phyloP scores from a whole-genome alignment of 2,329 filamentous ascomycete species.

The Domatiomyces catenatus region DNA sequence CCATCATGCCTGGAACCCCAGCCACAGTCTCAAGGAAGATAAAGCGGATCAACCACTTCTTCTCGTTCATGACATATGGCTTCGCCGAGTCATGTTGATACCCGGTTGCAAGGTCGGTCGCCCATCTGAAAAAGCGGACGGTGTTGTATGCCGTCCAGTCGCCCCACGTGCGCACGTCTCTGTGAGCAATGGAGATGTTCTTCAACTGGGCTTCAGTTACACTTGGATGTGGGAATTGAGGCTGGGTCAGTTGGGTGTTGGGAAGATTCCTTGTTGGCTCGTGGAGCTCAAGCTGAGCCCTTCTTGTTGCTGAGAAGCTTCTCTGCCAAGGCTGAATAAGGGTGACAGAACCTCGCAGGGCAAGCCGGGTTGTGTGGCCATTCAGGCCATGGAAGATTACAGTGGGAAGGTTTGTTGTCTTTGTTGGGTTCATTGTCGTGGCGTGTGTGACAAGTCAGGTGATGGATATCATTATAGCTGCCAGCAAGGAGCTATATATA shows the following conservation, averaged over 20 bases:
- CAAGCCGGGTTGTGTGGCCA: slow-evolving; percentile 8
- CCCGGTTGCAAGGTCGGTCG: slow-evolving; percentile 68
- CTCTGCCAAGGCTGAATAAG: slow-evolving; percentile 12
- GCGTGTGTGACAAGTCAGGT: neutral
- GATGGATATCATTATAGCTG: neutral
- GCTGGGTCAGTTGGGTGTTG: slow-evolving; percentile 20
- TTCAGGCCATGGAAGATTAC: slow-evolving; percentile 11
- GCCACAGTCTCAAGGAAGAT: slow-evolving; percentile 91
- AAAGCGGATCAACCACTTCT: slow-evolving; percentile 79
- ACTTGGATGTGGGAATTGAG: slow-evolving; percentile 16
- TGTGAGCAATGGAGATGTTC: slow-evolving; percentile 57
- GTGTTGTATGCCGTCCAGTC: slow-evolving; percentile 67
- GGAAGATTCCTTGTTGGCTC: slow-evolving; percentile 45
- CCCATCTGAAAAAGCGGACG: slow-evolving; percentile 60
- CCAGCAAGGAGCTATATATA: no score
- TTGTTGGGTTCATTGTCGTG: slow-evolving; percentile 11
- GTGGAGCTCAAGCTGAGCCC: slow-evolving; percentile 32
- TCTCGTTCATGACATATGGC: slow-evolving; percentile 58
- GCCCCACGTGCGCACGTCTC: slow-evolving; percentile 53
- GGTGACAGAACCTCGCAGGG: neutral
- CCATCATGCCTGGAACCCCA: slow-evolving; percentile 93
- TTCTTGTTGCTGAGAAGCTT: slow-evolving; percentile 25
- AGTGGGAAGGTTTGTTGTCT: slow-evolving; percentile 10
- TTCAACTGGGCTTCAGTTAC: slow-evolving; percentile 72
- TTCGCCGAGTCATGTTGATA: slow-evolving; percentile 54